These are phyloP conservation scores for Arachis hypogaea DNA, from an alignment of 306 rosid genomes.

Conservation along the genomic window DNA sequence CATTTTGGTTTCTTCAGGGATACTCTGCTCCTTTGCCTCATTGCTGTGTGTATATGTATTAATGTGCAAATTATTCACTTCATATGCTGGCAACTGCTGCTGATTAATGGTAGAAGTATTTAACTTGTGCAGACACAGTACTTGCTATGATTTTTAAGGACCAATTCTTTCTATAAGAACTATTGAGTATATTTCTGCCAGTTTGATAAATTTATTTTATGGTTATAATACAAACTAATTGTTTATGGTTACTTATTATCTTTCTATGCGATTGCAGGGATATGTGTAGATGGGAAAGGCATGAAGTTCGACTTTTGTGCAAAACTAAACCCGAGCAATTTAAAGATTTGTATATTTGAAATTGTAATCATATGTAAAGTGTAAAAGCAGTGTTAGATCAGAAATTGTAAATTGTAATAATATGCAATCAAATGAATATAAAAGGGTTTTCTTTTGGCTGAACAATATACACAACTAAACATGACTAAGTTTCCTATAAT, in stretches of 20 bases:
- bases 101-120: conserved; percentile 23
- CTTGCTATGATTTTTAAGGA: background rate
- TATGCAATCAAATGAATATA: background rate
- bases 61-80: conserved; percentile 17
- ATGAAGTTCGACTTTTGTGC: background rate
- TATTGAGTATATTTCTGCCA: conserved; percentile 12
- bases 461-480: background rate
- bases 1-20: conserved; percentile 28
- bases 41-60: background rate
- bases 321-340: background rate
- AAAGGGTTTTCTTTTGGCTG: background rate
- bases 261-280: conserved; percentile 33
- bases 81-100: conserved; percentile 28
- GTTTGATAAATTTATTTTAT: background rate
- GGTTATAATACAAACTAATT: conserved; percentile 5
- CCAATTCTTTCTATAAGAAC: conserved; percentile 20
- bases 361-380: background rate
- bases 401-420: background rate
- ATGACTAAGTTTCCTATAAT: background rate
- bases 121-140: background rate
- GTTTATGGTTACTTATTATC: background rate
- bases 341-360: background rate
- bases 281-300: background rate
- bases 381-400: background rate
- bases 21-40: conserved; percentile 25